Evolutionary conservation across 768 basidiomycete genomes (phyloP).

Genomic region (Peribolospora baueri): DNA sequence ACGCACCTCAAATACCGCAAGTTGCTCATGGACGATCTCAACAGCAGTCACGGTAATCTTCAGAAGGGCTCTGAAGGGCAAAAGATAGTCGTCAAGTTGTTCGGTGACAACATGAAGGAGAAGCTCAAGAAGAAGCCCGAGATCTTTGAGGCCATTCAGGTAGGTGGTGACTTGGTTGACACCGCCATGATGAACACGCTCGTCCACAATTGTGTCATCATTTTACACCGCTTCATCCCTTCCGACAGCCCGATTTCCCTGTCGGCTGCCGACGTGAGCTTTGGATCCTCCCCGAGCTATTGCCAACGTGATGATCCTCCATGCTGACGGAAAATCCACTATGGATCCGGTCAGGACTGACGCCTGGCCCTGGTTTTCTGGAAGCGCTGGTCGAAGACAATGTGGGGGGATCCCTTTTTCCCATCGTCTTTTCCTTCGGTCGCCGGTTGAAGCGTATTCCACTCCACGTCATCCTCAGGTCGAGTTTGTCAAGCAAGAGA

Average conservation of each 20-base stretch:
- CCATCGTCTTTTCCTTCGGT: background rate
- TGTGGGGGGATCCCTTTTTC: conserved; percentile 17
- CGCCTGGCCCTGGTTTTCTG: conserved; percentile 42
- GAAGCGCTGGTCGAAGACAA: conserved; percentile 41
- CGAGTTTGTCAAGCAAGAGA: conserved; percentile 15
- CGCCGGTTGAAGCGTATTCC: background rate
- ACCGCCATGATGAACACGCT: background rate
- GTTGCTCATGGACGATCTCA: conserved; percentile 1
- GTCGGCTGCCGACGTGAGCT: background rate
- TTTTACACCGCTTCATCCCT: conserved; percentile 27
- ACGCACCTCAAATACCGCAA: background rate
- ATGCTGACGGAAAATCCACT: no score
- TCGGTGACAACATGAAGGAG: conserved; percentile 23
- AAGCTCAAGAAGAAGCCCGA: conserved; percentile 33
- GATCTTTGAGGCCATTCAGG: conserved; percentile 28
- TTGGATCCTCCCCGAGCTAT: background rate
- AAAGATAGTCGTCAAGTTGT: conserved; percentile 3
- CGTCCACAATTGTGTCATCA: conserved; percentile 31
- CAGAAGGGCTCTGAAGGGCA: conserved; percentile 4
- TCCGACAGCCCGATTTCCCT: background rate
- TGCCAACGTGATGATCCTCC: no score
- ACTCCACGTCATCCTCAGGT: conserved; percentile 17
- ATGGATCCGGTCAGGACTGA: conserved; percentile 18
- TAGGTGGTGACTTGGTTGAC: background rate
- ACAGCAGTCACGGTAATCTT: conserved; percentile 7